phyloP scores from a whole-genome alignment of 192 early-diverging fungal species.

The Linnemannia elongata region DNA sequence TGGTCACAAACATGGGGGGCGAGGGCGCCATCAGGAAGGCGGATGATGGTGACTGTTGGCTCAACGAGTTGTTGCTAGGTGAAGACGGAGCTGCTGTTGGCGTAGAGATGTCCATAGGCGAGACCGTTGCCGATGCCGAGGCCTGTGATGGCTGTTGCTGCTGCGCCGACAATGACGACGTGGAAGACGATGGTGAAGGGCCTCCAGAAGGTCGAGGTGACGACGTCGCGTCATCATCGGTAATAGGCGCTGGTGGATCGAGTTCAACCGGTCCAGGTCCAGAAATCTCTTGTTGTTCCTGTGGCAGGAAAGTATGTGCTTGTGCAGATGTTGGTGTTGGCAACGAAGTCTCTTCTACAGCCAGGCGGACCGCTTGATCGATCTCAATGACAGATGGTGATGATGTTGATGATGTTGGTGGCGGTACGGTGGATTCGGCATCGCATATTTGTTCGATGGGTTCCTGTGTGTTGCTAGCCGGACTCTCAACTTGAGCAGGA shows the following conservation, averaged over 20 bases:
- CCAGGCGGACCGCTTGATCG: not conserved
- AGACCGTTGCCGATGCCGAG: conserved; percentile 12
- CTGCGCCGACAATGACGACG: not conserved
- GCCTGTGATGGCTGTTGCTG: conserved; percentile 15
- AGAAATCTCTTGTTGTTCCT: not conserved
- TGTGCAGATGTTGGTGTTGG: conserved; percentile 24
- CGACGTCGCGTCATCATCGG: not conserved
- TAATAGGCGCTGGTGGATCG: not conserved
- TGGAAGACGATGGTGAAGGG: conserved; percentile 1
- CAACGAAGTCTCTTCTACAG: not conserved
- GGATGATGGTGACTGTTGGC: conserved; percentile 48
- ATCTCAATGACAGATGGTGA: not conserved
- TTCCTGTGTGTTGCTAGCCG: not conserved
- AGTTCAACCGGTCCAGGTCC: conserved; percentile 4
- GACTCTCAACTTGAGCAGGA: conserved; percentile 11
- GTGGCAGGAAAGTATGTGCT: conserved; percentile 27
- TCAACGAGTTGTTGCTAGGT: not conserved
- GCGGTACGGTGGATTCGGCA: not conserved
- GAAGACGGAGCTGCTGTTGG: not conserved
- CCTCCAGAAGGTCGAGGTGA: not conserved
- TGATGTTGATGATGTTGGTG: not conserved
- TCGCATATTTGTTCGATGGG: conserved; percentile 20
- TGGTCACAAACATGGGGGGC: conserved; percentile 40
- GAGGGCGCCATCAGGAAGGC: conserved; percentile 51
- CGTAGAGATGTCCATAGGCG: conserved; percentile 31